A percentile compares a stretch with the other conserved stretches of the same genome.
Conservation (phyloP, 108 stramenopile species). For the Cyclotella sp. region DNA sequence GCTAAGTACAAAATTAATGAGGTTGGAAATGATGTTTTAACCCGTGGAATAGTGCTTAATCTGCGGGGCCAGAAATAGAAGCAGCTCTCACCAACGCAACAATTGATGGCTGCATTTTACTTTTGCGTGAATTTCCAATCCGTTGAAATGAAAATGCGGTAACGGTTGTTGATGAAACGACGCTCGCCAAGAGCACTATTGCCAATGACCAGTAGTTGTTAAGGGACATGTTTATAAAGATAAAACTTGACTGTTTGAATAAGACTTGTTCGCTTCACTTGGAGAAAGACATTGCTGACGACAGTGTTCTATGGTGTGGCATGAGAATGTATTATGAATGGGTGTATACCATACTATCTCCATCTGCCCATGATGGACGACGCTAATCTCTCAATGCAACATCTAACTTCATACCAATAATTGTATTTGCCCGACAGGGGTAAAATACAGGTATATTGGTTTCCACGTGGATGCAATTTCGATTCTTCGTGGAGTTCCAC, state of each 20-base stretch:
- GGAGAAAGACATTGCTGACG: too few relatives aligned
- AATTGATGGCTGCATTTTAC: neutral
- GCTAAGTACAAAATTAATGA: neutral
- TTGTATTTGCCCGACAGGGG: too few relatives aligned
- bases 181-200: neutral
- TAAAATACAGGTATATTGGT: too few relatives aligned
- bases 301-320: too few relatives aligned
- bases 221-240: neutral
- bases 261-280: neutral
- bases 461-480: too few relatives aligned
- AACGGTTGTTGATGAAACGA: neutral
- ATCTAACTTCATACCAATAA: too few relatives aligned
- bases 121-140: neutral
- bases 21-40: neutral
- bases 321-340: too few relatives aligned
- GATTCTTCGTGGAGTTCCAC: too few relatives aligned
- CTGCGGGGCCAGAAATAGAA: neutral
- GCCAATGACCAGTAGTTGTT: neutral
- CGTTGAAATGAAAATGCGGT: slow-evolving; percentile 7
- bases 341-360: too few relatives aligned
- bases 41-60: neutral
- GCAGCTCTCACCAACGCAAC: neutral
- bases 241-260: neutral
- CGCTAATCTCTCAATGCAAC: too few relatives aligned
- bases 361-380: too few relatives aligned